A percentile compares a stretch with the other conserved stretches of the same genome.
Evolutionary conservation across 2,329 filamentous ascomycete species (phyloP).

Genomic region (Colletotrichum gigasporum): DNA sequence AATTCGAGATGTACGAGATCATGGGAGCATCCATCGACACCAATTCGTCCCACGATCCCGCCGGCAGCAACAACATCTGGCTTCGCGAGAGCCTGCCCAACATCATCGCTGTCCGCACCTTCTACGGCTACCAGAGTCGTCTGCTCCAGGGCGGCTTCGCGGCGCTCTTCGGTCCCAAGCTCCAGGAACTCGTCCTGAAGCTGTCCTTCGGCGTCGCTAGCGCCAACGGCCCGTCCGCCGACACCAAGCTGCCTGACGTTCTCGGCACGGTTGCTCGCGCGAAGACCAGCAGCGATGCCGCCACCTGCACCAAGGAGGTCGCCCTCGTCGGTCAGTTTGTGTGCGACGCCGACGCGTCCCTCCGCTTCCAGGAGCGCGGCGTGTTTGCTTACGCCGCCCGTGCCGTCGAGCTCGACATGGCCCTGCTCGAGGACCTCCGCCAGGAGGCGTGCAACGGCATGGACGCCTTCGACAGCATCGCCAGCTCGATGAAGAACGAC

Average conservation of each 20-base stretch:
- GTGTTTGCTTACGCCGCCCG: constrained; percentile 59
- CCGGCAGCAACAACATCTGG: constrained; percentile 49
- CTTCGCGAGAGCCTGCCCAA: constrained; percentile 56
- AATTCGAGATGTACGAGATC: constrained; percentile 63
- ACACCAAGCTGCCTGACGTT: constrained; percentile 55
- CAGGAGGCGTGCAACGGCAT: constrained; percentile 62
- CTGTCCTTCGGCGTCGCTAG: constrained; percentile 60
- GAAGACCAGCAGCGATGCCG: constrained; percentile 55
- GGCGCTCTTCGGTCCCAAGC: constrained; percentile 58
- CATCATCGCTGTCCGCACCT: constrained; percentile 59
- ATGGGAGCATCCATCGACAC: constrained; percentile 46
- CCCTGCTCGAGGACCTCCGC: constrained; percentile 61
- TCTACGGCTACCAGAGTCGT: constrained; percentile 62
- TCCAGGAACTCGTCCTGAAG: constrained; percentile 63
- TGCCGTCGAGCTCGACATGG: constrained; percentile 60
- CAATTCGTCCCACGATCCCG: constrained; percentile 12
- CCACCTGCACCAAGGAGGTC: constrained; percentile 56
- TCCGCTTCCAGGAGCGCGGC: constrained; percentile 60
- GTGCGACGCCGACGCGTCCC: constrained; percentile 52
- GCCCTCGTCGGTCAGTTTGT: constrained; percentile 60
- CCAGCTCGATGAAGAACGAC: constrained; percentile 34
- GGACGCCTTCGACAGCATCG: constrained; percentile 61
- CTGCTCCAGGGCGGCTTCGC: constrained; percentile 60
- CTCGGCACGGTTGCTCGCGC: constrained; percentile 51
- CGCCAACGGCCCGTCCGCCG: constrained; percentile 41